Evolutionary conservation across 2,329 filamentous ascomycete genomes (phyloP).

Genomic region (Sclerotinia trifoliorum): DNA sequence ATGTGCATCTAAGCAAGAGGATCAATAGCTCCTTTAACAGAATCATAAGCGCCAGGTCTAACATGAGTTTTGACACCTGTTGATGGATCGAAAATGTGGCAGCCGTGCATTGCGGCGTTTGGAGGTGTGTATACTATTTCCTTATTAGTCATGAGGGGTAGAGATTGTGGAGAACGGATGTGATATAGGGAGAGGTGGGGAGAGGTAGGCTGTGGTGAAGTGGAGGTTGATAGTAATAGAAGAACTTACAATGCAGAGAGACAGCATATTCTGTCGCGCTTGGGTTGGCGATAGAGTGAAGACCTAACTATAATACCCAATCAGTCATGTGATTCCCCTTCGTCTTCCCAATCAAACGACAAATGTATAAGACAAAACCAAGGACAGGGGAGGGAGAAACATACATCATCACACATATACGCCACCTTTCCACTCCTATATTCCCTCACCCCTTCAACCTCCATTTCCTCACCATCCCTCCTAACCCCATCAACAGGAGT

Average conservation of each 20-base stretch:
- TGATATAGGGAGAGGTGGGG: background rate
- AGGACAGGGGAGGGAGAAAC: slow-evolving; percentile 3
- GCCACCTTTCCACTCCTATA: slow-evolving; percentile 73
- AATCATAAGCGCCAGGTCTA: slow-evolving; percentile 70
- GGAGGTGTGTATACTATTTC: slow-evolving; percentile 78
- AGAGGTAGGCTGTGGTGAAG: too few species aligned
- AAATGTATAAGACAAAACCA: background rate
- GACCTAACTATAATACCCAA: slow-evolving; percentile 54
- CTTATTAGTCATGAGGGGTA: background rate
- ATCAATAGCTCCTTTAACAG: slow-evolving; percentile 42
- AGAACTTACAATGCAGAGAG: slow-evolving; percentile 63
- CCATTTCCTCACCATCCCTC: slow-evolving; percentile 23
- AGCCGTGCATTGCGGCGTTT: slow-evolving; percentile 80
- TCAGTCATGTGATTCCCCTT: background rate
- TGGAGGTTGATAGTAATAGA: background rate
- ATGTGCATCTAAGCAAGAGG: background rate
- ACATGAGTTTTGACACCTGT: slow-evolving; percentile 74
- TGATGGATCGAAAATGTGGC: slow-evolving; percentile 73
- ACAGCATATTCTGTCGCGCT: slow-evolving; percentile 72
- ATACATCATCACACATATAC: slow-evolving; percentile 79
- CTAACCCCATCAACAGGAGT: slow-evolving; percentile 38
- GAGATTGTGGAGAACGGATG: background rate
- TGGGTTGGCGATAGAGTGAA: slow-evolving; percentile 80
- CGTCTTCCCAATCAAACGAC: background rate
- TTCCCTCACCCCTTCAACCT: slow-evolving; percentile 51